These are phyloP conservation scores for Craterostigma plantagineum DNA, from an alignment of 257 asterid species.

Conservation along the genomic window DNA sequence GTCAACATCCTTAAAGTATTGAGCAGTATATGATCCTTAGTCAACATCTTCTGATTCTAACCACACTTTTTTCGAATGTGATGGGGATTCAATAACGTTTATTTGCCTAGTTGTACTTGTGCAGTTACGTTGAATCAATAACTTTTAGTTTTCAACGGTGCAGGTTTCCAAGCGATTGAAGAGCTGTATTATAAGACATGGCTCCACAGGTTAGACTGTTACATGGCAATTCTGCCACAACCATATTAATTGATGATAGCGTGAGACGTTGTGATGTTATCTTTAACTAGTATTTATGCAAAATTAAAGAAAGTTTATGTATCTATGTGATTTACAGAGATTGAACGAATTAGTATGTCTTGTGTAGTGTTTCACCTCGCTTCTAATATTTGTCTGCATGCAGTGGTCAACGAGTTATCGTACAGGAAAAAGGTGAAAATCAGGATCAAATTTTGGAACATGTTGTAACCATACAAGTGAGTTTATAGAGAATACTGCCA, in stretches of 20 bases:
- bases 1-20: not conserved
- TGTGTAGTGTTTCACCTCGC: slow-evolving; percentile 2
- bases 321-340: not conserved
- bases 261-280: not conserved
- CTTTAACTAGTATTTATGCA: not conserved
- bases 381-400: slow-evolving; percentile 13
- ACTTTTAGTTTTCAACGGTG: slow-evolving; percentile 10
- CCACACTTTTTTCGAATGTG: too few species aligned
- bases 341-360: slow-evolving; percentile 2
- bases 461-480: slow-evolving; percentile 68
- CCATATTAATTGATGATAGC: not conserved
- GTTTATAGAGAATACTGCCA: slow-evolving; percentile 1
- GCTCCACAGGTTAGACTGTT: slow-evolving; percentile 65
- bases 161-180: slow-evolving; percentile 71
- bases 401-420: slow-evolving; percentile 80
- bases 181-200: slow-evolving; percentile 53
- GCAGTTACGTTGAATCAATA: slow-evolving; percentile 4
- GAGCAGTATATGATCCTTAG: too few species aligned
- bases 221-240: slow-evolving; percentile 5
- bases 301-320: not conserved
- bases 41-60: too few species aligned
- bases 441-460: slow-evolving; percentile 36
- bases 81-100: not conserved
- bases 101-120: not conserved
- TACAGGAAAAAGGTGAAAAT: slow-evolving; percentile 42